Base-by-base conservation (phyloP, 306 rosid genomes). In the Cucurbita moschata region DNA sequence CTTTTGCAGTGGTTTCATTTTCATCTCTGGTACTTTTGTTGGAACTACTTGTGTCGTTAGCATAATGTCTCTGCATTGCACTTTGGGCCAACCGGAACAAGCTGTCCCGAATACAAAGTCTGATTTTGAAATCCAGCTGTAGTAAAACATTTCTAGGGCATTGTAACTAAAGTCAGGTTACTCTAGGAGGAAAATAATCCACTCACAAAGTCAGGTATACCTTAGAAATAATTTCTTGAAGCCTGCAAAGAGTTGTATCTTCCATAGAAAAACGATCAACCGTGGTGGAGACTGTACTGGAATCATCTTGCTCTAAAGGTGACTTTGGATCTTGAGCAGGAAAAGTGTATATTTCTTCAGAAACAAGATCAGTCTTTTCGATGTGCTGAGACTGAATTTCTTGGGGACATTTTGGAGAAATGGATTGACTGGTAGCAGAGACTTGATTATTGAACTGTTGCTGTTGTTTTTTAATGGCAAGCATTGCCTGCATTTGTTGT, bases 401-500 rank as follows among this genome's bases (percentile, higher is more conserved):
- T 54, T 76, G 79, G 71, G 79, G 78, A 69, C 76, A 65, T 6
- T 77, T 86, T 71, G 81, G 80, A 52, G 82, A n/a, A 74, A 82
- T 52, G 56, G 85, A 67, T 64, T 84, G 83, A 78, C 74, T 77
- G 67, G 79, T 40, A 46, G 79, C 74, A 61, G 85, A 78, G 76
- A 81, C 81, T 82, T 89, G 96, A 73, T 82, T 89, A 70, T 77
- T 79, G 75, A 94, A 77, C 77, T 88, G 88, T 80, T 86, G 88
- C 43, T 86, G 88, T 75, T 94, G 90, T 79, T 88, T 91, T 81
- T 85, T 82, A 82, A 94, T 91, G 82, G 99, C 99, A 86, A 94
- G 87, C 96, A 95, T 82, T 66, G 99, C 99, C 84, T 84, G 96
- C 83, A 89, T 80, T 85, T 95, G 96, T 74, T 95, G 99, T 75